Evolutionary conservation across 306 rosid genomes (phyloP).

Genomic region (barrel medic (Medicago truncatula)): MtrunA17r5.0-ANR NC_053046.1:39092001-39092500

Average conservation of each 20-base stretch:
- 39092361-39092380: background rate
- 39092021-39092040: slow-evolving; percentile 38
- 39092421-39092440: too few relatives aligned
- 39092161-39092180: background rate
- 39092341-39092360: background rate
- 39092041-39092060: slow-evolving; percentile 39
- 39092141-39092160: slow-evolving; percentile 4
- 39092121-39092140: background rate
- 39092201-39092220: slow-evolving; percentile 39
- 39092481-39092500: background rate
- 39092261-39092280: slow-evolving; percentile 40
- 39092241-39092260: slow-evolving; percentile 43
- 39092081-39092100: slow-evolving; percentile 30
- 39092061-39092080: slow-evolving; percentile 34
- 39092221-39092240: background rate
- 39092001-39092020: background rate
- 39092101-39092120: slow-evolving; percentile 2
- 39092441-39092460: background rate
- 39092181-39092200: background rate
- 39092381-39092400: background rate
- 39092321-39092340: background rate
- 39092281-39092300: slow-evolving; percentile 37
- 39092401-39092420: too few relatives aligned
- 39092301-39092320: slow-evolving; percentile 52
- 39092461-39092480: background rate